Conservation (phyloP, 208 protist species). For the Borovskyia barvae region DNA sequence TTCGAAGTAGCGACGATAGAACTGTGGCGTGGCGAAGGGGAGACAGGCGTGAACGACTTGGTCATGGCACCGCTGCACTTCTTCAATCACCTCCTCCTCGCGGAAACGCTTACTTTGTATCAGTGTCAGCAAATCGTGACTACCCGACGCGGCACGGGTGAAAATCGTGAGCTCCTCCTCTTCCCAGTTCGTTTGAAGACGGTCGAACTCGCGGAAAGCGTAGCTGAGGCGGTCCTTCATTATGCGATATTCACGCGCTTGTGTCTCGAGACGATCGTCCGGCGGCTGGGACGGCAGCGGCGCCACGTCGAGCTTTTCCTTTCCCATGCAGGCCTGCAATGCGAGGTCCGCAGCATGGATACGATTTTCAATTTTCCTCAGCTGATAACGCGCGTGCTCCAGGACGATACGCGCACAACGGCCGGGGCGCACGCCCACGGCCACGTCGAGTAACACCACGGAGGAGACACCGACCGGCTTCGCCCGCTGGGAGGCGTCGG, state of each 20-base stretch:
- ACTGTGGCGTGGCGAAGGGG: conserved; percentile 82
- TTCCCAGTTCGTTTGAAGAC: conserved; percentile 44
- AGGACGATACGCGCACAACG: conserved; percentile 68
- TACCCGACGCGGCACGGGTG: conserved; percentile 42
- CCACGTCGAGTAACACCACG: conserved; percentile 68
- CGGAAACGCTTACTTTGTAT: conserved; percentile 62
- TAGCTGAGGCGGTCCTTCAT: conserved; percentile 59
- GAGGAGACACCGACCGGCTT: conserved; percentile 55
- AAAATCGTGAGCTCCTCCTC: conserved; percentile 64
- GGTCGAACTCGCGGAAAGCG: conserved; percentile 40
- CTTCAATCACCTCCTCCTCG: conserved; percentile 66
- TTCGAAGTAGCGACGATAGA: conserved; percentile 74
- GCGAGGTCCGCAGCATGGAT: conserved; percentile 47
- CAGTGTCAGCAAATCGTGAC: conserved; percentile 45
- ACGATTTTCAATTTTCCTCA: conserved; percentile 54
- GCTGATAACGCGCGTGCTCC: conserved; percentile 52
- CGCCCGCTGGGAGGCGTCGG: conserved; percentile 39
- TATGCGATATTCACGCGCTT: conserved; percentile 55
- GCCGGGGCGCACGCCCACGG: conserved; percentile 72
- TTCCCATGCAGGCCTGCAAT: conserved; percentile 24
- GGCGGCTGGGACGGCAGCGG: conserved; percentile 3
- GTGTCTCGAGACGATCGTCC: conserved; percentile 24
- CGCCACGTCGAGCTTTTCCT: background rate
- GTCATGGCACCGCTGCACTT: conserved; percentile 68
- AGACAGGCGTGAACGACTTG: conserved; percentile 65